Evolutionary conservation across 805 yeast genomes (phyloP).

Genomic region (Teunomyces pallodes): DNA sequence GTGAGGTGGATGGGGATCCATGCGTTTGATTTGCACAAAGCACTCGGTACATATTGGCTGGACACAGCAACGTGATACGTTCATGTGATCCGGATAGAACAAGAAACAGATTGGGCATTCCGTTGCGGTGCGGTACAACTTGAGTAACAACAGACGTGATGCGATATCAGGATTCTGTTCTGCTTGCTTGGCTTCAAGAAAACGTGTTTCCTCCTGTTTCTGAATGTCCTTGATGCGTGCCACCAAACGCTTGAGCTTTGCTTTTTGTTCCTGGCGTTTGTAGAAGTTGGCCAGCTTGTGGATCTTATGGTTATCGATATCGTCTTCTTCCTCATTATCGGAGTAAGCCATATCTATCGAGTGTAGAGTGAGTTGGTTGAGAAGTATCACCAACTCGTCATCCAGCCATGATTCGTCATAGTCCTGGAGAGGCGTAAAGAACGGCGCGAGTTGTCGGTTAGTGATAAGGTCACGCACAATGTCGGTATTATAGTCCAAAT

Average conservation of each 20-base stretch:
- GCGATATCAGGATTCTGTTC: conserved; percentile 25
- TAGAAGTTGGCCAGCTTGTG: conserved; percentile 46
- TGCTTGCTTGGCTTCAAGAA: conserved; percentile 22
- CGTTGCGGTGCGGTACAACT: conserved; percentile 61
- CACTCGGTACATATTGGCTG: conserved; percentile 96
- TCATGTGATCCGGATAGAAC: conserved; percentile 74
- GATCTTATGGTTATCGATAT: conserved; percentile 58
- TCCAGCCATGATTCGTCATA: conserved; percentile 71
- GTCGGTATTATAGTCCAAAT: conserved; percentile 68
- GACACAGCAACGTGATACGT: conserved; percentile 81
- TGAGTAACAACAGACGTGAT: conserved; percentile 47
- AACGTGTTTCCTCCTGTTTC: conserved; percentile 36
- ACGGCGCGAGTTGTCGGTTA: conserved; percentile 78
- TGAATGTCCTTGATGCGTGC: conserved; percentile 26
- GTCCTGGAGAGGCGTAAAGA: conserved; percentile 85
- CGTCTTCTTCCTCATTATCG: conserved; percentile 50
- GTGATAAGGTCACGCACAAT: conserved; percentile 71
- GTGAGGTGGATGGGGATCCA: conserved; percentile 92
- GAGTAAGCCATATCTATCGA: conserved; percentile 47
- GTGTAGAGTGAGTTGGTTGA: conserved; percentile 56
- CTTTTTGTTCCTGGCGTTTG: conserved; percentile 50
- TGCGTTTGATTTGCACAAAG: conserved; percentile 89
- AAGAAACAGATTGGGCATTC: conserved; percentile 97
- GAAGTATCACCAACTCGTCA: conserved; percentile 52
- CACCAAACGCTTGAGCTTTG: conserved; percentile 39